Evolutionary conservation across 225 moss, liverwort and hornwort genomes (phyloP), one percentile per base, ranked within the genome.

Genomic region (Sphagnum tenellum): DNA sequence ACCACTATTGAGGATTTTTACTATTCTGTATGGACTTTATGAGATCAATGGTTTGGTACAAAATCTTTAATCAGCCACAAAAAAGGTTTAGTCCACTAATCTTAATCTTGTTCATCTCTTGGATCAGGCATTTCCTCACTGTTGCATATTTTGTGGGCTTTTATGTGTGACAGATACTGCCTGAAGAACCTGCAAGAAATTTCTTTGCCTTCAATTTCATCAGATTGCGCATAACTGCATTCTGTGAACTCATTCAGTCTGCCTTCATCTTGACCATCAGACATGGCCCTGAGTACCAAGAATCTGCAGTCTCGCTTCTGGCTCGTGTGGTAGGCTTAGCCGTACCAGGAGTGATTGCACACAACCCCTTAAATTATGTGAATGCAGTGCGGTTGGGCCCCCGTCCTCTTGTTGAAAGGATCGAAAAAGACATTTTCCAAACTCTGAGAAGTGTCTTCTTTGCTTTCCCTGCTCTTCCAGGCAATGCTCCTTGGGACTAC

Each of bases 211-310:
- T 77, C 0, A 29, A 29, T 29, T 0, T 71, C 7, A 2, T 74
- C 6, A 72, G 73, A 3, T 72, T 85, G 72, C 81, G 79, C 49
- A 2, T 77, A 45, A 88, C 78, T 5, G 90, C 85, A 3, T 0
- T 67, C 12, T 81, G 79, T 85, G 90, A 90, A 71, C 57, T 90
- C 4, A 2, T 75, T 50, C 69, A 75, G 9, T 70, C 76, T 29
- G 29, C 29, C 11, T 0, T 68, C 8, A 0, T 61, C 12, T 0
- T 86, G 29, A 7, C 63, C 6, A 59, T 45, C 0, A 0, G 8
- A 3, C 46, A 71, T 48, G 90, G 79, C 0, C 50, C 78, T 0
- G 61, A 12, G 0, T 88, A 68, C 46, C 11, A 66, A 3, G 86
- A 89, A 52, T 75, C 49, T 4, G 12, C 44, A 8, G 7, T 74